Evolutionary conservation across 805 yeast genomes (phyloP).

Genomic region (Danielozyma ontarioensis): DNA sequence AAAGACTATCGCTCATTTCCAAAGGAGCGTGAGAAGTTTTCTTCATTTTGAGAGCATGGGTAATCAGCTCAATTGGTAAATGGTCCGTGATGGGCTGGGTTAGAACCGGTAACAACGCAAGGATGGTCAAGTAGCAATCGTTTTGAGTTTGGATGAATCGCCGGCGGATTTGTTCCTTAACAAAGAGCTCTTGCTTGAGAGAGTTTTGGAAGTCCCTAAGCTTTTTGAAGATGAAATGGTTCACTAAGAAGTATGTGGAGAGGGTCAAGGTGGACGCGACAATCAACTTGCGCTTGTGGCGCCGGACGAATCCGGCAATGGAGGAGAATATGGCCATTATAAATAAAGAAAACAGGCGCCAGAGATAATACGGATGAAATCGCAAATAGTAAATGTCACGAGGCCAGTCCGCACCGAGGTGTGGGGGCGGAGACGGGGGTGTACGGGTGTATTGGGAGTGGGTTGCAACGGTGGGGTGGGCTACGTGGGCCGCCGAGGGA

Average conservation of each 20-base stretch:
- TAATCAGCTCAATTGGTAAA: constrained; percentile 68
- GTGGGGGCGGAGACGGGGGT: too few relatives aligned
- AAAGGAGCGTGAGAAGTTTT: constrained; percentile 28
- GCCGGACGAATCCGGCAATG: constrained; percentile 34
- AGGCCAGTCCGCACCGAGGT: not conserved
- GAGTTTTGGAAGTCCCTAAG: constrained; percentile 36
- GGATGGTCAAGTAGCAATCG: constrained; percentile 79
- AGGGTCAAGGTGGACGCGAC: constrained; percentile 28
- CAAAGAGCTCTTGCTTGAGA: constrained; percentile 35
- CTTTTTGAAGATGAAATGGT: constrained; percentile 34
- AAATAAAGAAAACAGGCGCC: too few relatives aligned
- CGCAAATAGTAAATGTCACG: too few relatives aligned
- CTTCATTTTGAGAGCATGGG: constrained; percentile 62
- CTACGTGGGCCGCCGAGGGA: too few relatives aligned
- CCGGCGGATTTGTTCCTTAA: constrained; percentile 56
- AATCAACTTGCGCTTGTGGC: constrained; percentile 33
- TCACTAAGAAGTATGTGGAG: constrained; percentile 31
- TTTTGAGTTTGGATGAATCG: constrained; percentile 88
- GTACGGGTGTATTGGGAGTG: too few relatives aligned
- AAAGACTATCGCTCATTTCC: constrained; percentile 39
- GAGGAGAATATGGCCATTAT: constrained; percentile 38
- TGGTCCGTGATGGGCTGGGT: constrained; percentile 56
- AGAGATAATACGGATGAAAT: too few relatives aligned
- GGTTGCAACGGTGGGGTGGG: too few relatives aligned
- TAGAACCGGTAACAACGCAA: constrained; percentile 76